These are phyloP conservation scores for Macaranga tanarius DNA, from an alignment of 441 rosid genomes.

Conservation along the genomic window DNA sequence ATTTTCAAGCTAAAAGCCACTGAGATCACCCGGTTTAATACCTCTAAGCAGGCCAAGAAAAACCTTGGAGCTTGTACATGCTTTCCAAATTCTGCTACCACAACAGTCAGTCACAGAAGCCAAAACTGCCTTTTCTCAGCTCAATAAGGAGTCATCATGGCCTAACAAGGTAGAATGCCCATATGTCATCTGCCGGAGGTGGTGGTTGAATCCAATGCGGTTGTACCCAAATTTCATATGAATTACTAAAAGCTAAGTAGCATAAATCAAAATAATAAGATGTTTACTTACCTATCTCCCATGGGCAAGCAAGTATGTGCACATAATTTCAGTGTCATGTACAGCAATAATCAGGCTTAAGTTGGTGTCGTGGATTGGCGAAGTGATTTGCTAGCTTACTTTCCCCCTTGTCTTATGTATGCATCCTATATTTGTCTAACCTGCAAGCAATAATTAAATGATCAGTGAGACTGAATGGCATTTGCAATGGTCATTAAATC, in stretches of 20 bases:
- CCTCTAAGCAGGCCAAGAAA: neutral
- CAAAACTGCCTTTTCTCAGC: neutral
- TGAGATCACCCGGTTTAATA: neutral
- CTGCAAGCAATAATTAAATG: slow-evolving; percentile 38
- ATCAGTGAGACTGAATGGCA: neutral
- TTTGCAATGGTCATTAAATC: no score
- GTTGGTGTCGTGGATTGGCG: neutral
- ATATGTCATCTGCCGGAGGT: slow-evolving; percentile 63
- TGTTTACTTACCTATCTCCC: neutral
- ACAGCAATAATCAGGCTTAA: neutral
- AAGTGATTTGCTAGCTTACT: slow-evolving; percentile 37
- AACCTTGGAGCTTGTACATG: neutral
- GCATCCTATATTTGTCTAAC: slow-evolving; percentile 95
- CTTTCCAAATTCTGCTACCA: neutral
- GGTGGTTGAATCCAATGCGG: slow-evolving; percentile 77
- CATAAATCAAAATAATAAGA: neutral
- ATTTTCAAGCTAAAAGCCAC: no score
- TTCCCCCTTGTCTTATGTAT: slow-evolving; percentile 76
- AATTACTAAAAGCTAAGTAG: slow-evolving; percentile 10
- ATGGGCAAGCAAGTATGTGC: neutral
- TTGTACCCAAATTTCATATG: slow-evolving; percentile 38
- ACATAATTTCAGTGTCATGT: neutral
- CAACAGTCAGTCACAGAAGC: neutral
- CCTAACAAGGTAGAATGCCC: slow-evolving; percentile 74
- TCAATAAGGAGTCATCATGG: slow-evolving; percentile 31